Base-by-base conservation (phyloP, 495 filamentous ascomycete genomes). In the Friedmanniomyces endolithicus region DNA sequence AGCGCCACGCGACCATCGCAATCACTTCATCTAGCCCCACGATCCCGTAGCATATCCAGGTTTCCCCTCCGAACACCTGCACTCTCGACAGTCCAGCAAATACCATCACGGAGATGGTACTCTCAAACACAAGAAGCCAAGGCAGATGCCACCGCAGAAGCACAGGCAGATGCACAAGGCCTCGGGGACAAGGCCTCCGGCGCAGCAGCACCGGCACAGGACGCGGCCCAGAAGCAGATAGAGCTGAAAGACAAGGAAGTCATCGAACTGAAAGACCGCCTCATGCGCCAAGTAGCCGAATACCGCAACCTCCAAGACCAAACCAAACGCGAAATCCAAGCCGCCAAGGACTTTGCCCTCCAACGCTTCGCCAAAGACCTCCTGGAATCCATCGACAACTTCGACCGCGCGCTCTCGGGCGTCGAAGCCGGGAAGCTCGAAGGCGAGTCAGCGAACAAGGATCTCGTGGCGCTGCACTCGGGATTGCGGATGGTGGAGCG, bases 241-340 rank as follows among this genome's bases (percentile, higher is more conserved):
- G 88, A 95, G 68, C 76, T 80, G 47, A 94, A 90, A 75, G 82
- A 86, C 41, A 84, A 81, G 67, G 90, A 97, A 66, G 77, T 81
- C 33, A 70, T 85, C 58, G 88, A 95, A 45, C 75, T 90, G 69
- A 97, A 95, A 81, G 92, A 97, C 70, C 88, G 85, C 72, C 94
- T 85, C 69, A 80, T 92, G 48, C 92, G 92, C 63, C 84, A 82
- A 44, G 86, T 95, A 57, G 92, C 92, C 67, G 92, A 97, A 59
- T 97, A 90, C 78, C 87, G 87, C 63, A 98, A 96, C 74, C 85
- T 97, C 35, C 90, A 96, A 75, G 87, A 94, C 59, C 87, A 92
- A 63, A 90, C 87, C 7, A 83, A 85, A 71, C 88, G 94, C 62
- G 94, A 98, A 44, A 81, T 92, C 69, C 85, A 94, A 66, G 68